Conservation (phyloP, 2,329 filamentous ascomycete species). For the Aspergillus clavatus region DNA sequence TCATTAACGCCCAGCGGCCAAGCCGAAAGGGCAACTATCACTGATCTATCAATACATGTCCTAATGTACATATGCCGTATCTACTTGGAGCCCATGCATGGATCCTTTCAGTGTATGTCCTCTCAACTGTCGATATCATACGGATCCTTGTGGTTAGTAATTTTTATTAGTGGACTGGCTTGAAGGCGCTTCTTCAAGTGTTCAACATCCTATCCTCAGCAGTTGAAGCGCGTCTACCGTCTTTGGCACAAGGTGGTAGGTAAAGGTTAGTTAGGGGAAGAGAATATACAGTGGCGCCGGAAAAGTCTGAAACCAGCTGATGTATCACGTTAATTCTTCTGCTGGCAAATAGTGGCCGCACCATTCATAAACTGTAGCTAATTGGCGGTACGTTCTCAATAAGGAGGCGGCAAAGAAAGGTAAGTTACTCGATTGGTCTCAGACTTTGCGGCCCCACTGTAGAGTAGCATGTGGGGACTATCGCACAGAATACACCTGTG, state of each 20-base stretch:
- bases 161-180: constrained; percentile 27
- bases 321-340: too few relatives aligned
- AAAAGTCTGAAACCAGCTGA: too few relatives aligned
- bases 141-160: constrained; percentile 18
- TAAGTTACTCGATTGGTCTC: too few relatives aligned
- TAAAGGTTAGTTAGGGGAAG: constrained; percentile 13
- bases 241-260: constrained; percentile 24
- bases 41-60: constrained; percentile 13
- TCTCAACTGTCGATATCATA: constrained; percentile 4
- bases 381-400: too few relatives aligned
- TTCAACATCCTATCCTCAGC: constrained; percentile 33
- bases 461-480: too few relatives aligned
- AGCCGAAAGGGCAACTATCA: constrained; percentile 24
- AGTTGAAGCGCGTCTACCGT: constrained; percentile 32
- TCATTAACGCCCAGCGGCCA: constrained; percentile 23
- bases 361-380: too few relatives aligned
- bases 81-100: constrained; percentile 15
- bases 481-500: too few relatives aligned
- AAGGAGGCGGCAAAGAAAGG: too few relatives aligned
- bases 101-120: neutral
- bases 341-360: too few relatives aligned
- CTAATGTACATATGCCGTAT: constrained; percentile 14
- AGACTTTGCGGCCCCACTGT: too few relatives aligned
- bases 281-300: too few relatives aligned
- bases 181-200: constrained; percentile 33